Evolutionary conservation across 805 yeast species (phyloP).

Genomic region (Ogataea pilisensis): DNA sequence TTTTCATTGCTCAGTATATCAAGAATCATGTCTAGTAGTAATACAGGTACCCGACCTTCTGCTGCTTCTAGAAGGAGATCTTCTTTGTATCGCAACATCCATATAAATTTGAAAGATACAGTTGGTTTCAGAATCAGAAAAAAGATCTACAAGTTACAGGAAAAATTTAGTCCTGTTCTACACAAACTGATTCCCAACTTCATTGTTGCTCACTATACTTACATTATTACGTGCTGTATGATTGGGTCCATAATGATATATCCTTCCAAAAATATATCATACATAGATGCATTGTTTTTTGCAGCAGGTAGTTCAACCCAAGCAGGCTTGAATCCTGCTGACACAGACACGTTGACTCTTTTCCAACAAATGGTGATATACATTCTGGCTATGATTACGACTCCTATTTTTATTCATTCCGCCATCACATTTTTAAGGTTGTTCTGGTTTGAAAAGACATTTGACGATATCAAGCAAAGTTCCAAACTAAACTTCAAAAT

Average conservation of each 20-base stretch:
- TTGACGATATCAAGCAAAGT: slow-evolving; percentile 72
- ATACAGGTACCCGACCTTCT: not conserved
- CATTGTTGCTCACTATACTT: slow-evolving; percentile 67
- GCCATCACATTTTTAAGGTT: slow-evolving; percentile 70
- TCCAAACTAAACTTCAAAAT: slow-evolving; percentile 78
- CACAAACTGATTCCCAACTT: slow-evolving; percentile 46
- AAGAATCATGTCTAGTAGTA: not conserved
- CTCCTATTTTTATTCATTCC: slow-evolving; percentile 88
- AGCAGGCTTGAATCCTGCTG: slow-evolving; percentile 84
- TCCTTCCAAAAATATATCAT: slow-evolving; percentile 61
- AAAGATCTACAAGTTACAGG: slow-evolving; percentile 33
- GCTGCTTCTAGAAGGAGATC: slow-evolving; percentile 5
- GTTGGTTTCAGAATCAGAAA: slow-evolving; percentile 33
- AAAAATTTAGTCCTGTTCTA: slow-evolving; percentile 38
- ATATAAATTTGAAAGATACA: slow-evolving; percentile 16
- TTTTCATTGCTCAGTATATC: too few relatives aligned
- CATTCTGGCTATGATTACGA: slow-evolving; percentile 58
- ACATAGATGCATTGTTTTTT: slow-evolving; percentile 78
- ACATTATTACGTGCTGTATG: slow-evolving; percentile 56
- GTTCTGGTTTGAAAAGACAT: slow-evolving; percentile 84
- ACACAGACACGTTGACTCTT: slow-evolving; percentile 55
- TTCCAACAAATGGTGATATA: slow-evolving; percentile 82
- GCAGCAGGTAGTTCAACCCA: slow-evolving; percentile 80
- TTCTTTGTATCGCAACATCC: slow-evolving; percentile 7
- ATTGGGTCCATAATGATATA: slow-evolving; percentile 72